These are phyloP conservation scores for Carex scoparia DNA, from an alignment of 176 grass and related monocot species.

Conservation along the genomic window DNA sequence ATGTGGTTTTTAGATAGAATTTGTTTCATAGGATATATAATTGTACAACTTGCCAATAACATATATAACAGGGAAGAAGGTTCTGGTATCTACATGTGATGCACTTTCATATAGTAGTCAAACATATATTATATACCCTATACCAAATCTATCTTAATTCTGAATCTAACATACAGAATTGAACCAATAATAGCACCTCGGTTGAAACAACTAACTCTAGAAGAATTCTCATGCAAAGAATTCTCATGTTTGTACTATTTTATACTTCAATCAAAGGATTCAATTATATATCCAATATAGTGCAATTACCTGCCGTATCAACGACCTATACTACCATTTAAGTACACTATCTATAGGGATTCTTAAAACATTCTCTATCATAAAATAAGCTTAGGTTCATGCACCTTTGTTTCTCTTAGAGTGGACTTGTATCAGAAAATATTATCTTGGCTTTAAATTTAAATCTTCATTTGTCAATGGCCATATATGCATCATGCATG, in stretches of 20 bases:
- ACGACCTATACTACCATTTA: background rate
- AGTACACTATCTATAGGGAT: background rate
- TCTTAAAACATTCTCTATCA: constrained; percentile 1
- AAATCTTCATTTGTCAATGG: background rate
- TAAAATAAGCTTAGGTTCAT: background rate
- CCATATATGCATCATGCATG: background rate
- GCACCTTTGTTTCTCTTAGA: background rate
- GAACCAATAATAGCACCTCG: background rate
- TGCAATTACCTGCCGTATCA: background rate
- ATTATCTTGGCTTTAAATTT: background rate
- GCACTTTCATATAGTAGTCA: background rate
- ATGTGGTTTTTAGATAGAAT: background rate
- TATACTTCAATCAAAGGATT: background rate
- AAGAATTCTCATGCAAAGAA: background rate
- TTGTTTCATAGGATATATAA: background rate
- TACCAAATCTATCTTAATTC: background rate
- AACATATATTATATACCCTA: background rate
- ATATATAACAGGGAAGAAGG: background rate
- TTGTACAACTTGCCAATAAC: background rate
- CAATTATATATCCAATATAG: background rate
- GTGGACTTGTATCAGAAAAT: background rate
- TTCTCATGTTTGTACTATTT: background rate
- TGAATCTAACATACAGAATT: background rate
- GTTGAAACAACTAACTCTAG: background rate
- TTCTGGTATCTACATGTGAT: background rate